Conservation (phyloP, 495 filamentous ascomycete genomes). For the Penicillium egyptiacum region DNA sequence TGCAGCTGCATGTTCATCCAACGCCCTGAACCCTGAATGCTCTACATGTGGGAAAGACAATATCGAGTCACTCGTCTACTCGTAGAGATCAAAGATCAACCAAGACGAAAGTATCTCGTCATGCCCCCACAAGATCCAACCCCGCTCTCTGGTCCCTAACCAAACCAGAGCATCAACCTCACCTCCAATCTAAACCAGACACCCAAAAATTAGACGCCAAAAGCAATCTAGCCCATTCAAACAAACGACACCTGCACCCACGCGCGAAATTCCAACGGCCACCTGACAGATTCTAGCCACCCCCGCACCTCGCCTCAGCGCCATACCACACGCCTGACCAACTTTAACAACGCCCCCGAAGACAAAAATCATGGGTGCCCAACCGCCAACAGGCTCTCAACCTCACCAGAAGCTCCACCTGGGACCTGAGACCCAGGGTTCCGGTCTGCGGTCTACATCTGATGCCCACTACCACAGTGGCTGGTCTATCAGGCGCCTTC, state of each 20-base stretch:
- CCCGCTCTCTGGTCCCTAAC: constrained; percentile 12
- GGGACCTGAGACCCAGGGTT: constrained; percentile 2
- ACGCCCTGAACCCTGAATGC: neutral
- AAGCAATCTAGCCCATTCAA: neutral
- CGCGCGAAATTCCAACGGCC: neutral
- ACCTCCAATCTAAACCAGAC: constrained; percentile 11
- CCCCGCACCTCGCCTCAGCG: neutral
- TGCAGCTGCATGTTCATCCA: neutral
- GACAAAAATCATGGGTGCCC: constrained; percentile 31
- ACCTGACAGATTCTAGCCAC: neutral
- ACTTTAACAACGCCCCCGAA: neutral
- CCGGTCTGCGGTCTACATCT: neutral
- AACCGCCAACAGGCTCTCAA: constrained; percentile 23
- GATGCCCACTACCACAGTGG: constrained; percentile 15
- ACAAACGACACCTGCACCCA: neutral
- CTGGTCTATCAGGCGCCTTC: constrained; percentile 43
- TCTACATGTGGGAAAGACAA: neutral
- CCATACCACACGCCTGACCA: neutral
- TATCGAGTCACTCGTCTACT: neutral
- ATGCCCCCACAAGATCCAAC: constrained; percentile 16
- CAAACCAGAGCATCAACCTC: constrained; percentile 5
- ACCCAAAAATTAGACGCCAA: neutral
- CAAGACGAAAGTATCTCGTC: constrained; percentile 7
- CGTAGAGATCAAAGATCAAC: neutral
- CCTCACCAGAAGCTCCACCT: constrained; percentile 16